Conservation (phyloP, 805 yeast genomes). For the Komagataella pastoris region DNA sequence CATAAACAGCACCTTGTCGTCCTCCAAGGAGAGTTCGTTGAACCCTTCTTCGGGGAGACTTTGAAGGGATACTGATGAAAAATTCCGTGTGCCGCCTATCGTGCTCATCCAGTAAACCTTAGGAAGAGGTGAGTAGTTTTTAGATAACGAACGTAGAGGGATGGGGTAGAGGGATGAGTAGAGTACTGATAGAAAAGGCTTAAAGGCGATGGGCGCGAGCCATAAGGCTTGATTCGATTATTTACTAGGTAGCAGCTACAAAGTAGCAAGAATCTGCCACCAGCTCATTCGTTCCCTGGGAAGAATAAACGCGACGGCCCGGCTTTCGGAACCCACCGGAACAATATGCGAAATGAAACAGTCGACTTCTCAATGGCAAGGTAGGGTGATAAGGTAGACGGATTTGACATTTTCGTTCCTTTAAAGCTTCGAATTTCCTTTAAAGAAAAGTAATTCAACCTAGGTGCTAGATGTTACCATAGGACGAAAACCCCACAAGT, state of each 20-base stretch:
- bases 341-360: no score
- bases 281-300: not conserved
- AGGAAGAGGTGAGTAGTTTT: not conserved
- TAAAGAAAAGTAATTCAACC: no score
- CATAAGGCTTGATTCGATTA: not conserved
- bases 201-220: not conserved
- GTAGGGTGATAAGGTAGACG: no score
- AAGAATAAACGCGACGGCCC: not conserved
- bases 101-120: not conserved
- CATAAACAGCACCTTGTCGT: conserved; percentile 14
- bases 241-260: not conserved
- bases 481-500: no score
- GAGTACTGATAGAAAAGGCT: no score
- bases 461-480: no score
- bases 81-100: not conserved
- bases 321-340: not conserved
- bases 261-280: not conserved
- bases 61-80: conserved; percentile 13
- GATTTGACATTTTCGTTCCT: no score
- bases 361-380: no score
- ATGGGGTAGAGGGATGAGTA: not conserved
- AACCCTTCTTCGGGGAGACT: conserved; percentile 28
- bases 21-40: conserved; percentile 16
- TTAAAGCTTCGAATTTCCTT: no score
- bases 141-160: not conserved